Conservation (phyloP, 2,329 filamentous ascomycete genomes). For the Aspergillus tamarii region DNA sequence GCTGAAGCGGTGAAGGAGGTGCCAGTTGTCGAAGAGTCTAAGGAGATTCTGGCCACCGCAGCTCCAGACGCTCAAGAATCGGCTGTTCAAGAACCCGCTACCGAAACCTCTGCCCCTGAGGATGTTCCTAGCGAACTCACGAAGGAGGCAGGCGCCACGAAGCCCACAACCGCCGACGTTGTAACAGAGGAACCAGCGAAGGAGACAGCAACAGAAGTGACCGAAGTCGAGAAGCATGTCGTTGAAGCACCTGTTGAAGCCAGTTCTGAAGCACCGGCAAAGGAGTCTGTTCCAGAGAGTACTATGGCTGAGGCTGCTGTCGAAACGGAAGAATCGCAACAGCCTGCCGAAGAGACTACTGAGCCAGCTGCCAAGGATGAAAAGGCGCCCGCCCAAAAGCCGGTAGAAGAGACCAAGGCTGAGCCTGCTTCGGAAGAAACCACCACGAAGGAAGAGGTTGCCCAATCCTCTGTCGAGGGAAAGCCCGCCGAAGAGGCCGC, state of each 20-base stretch:
- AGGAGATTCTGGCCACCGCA: not conserved
- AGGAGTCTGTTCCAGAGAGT: not conserved
- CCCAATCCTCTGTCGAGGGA: constrained; percentile 6
- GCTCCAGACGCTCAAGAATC: not conserved
- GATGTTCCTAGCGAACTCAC: not conserved
- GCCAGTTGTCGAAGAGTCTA: not conserved
- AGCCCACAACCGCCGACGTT: not conserved
- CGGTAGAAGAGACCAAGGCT: not conserved
- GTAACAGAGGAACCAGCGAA: not conserved
- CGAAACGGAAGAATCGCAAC: constrained; percentile 8
- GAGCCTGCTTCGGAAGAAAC: not conserved
- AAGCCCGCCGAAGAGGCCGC: constrained; percentile 11
- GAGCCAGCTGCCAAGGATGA: constrained; percentile 12
- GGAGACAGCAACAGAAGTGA: not conserved
- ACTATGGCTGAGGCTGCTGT: not conserved
- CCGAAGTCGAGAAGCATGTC: not conserved
- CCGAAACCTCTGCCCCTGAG: not conserved
- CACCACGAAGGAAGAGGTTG: constrained; percentile 3
- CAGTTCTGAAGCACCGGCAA: constrained; percentile 1
- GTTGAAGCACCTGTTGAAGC: constrained; percentile 5
- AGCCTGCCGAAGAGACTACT: constrained; percentile 8
- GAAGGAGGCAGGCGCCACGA: not conserved
- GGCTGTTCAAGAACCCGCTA: not conserved
- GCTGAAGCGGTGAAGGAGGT: not conserved
- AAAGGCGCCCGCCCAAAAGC: constrained; percentile 1